A percentile compares a stretch with the other conserved stretches of the same genome.
These are phyloP conservation scores for Penicillium steckii DNA, from an alignment of 495 filamentous ascomycete genomes.

Conservation along the genomic window DNA sequence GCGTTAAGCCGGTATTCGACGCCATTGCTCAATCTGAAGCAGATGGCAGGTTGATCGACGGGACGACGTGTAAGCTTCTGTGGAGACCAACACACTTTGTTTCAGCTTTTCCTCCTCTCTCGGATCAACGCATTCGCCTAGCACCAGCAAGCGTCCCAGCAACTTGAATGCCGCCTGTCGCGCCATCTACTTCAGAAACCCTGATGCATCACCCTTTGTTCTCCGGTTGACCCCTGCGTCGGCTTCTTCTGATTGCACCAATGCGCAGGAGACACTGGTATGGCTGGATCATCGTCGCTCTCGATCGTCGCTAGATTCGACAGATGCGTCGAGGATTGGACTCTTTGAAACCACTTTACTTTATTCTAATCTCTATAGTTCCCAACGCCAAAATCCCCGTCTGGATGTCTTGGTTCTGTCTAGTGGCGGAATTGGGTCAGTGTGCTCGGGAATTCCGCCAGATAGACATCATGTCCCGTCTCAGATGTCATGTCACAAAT, in stretches of 20 bases:
- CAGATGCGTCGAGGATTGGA: slow-evolving; percentile 4
- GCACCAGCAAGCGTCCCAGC: background rate
- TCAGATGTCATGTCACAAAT: background rate
- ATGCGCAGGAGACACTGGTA: slow-evolving; percentile 4
- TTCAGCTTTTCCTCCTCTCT: slow-evolving; percentile 7
- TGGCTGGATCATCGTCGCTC: background rate
- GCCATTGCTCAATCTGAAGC: slow-evolving; percentile 10
- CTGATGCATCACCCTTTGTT: background rate
- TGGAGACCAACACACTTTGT: slow-evolving; percentile 5
- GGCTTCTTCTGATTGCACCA: slow-evolving; percentile 8
- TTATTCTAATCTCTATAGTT: slow-evolving; percentile 15
- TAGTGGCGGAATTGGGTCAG: slow-evolving; percentile 2
- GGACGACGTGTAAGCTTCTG: slow-evolving; percentile 15
- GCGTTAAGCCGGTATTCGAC: background rate
- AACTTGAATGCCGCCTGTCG: background rate
- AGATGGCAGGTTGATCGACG: slow-evolving; percentile 12
- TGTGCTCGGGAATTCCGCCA: background rate
- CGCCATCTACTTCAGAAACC: slow-evolving; percentile 7
- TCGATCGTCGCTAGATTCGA: slow-evolving; percentile 9
- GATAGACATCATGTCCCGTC: background rate
- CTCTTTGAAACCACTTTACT: slow-evolving; percentile 6
- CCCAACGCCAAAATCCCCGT: background rate
- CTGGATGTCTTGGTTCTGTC: slow-evolving; percentile 10
- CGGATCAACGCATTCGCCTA: background rate
- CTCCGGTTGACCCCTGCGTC: slow-evolving; percentile 2